Evolutionary conservation across 2,329 filamentous ascomycete genomes (phyloP), one percentile per base, ranked within the genome.

Genomic region (Neonectria neomacrospora): DNA sequence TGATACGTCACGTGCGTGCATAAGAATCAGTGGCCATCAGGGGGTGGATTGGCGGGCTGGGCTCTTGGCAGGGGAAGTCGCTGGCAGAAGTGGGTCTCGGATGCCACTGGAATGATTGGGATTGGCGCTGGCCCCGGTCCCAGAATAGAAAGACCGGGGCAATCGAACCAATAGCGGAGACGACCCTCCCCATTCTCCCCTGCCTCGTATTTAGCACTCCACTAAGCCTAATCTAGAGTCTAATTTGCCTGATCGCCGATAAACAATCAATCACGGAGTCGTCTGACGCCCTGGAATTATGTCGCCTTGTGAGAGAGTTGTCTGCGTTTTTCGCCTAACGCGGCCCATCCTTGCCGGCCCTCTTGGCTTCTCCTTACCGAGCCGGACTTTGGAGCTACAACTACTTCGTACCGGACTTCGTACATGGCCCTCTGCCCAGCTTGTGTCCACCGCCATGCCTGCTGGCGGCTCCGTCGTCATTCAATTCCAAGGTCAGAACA

Each of bases 61-160:
- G n/a, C 23, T 57, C 59, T 62, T 62, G 59, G 59, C 70, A 72
- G 70, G 70, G 70, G 68, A 68, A 66, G 61, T 30, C 58, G 59
- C 44, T 63, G 65, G 65, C 63, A 63, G 59, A 65, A 62, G 68
- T 67, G 67, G 63, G 39, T 44, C 65, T 58, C 61, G 53, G 42
- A 42, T 32, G 26, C 42, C 26, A 12, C 30, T 51, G 53, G 65
- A 62, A 58, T 68, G 61, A 66, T 68, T 68, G 68, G 70, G 59
- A 62, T 47, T 42, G 54, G 60, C 65, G 34, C 37, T 39, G 30
- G 39, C 11, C 3, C 48, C 48, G 44, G 32, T 53, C 70, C 66
- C 64, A 70, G 67, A 72, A 72, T 73, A 72, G 70, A 61, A 41
- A 37, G 63, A 22, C 42, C 7, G 28, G 26, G 59, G 23, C 30